Base-by-base conservation (phyloP, 208 protist species). In the Wallacemonas collosoma region DNA sequence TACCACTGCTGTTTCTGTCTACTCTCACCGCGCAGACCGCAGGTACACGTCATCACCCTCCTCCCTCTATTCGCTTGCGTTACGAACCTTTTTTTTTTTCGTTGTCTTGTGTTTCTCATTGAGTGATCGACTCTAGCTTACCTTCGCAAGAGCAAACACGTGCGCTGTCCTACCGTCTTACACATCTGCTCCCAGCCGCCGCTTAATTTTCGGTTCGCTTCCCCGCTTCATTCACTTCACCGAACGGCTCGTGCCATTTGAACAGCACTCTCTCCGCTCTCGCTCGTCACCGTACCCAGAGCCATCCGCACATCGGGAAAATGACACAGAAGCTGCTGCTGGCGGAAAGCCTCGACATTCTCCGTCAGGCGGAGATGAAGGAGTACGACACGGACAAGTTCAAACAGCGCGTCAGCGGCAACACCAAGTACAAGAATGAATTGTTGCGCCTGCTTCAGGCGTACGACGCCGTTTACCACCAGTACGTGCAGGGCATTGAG, bases 271-370 rank as follows among this genome's bases (percentile, higher is more conserved):
- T 0, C 26, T 26, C 26, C 26, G 26, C 26, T 26, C 0, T 26
- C 26, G 26, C 26, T 26, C 26, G 0, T 26, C 26, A 26, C 26
- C 26, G 26, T 26, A 26, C 26, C 26, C 26, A 26, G 26, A 26
- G 26, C 26, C 26, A 26, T 26, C 26, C 26, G 26, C 6, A 57
- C 9, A 57, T 36, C 11, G 14, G 1, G 26, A 57, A 26, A 14
- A 95, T 95, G 91, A 87, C 83, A 3, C 84, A 89, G 61, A 93
- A 93, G 68, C 64, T 93, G 35, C 62, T 95, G 0, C 73, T 95
- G 36, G 91, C 91, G 9, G 91, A 95, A 63, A 75, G 80, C 41
- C 79, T 95, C 2, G 88, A 95, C 71, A 57, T 95, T 26, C 72
- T 93, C 36, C 86, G 83, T 14, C 81, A 90, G 80, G 81, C 82